These are phyloP conservation scores for Ampelocalamus luodianensis DNA, from an alignment of 176 grass and related monocot species.

Conservation along the genomic window DNA sequence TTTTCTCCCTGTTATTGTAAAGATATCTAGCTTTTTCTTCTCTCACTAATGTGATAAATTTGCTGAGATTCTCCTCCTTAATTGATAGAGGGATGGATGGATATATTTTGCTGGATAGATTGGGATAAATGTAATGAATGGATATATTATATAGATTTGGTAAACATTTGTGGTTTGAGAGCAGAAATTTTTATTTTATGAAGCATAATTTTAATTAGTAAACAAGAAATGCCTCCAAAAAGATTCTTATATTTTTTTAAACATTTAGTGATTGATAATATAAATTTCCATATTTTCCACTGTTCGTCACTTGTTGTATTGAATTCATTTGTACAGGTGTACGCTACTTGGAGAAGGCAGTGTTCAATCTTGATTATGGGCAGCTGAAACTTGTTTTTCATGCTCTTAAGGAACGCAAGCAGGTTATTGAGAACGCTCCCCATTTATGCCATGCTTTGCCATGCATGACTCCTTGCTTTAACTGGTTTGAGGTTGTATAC, in stretches of 20 bases:
- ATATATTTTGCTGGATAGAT: neutral
- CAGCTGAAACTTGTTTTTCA: constrained; percentile 96
- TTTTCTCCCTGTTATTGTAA: too few species aligned
- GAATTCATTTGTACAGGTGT: constrained; percentile 64
- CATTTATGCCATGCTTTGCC: constrained; percentile 90
- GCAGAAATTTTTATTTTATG: neutral
- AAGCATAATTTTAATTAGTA: neutral
- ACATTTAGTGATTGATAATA: constrained; percentile 23
- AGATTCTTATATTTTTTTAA: neutral
- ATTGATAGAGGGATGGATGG: neutral
- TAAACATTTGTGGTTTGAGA: neutral
- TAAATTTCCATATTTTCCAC: neutral
- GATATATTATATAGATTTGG: neutral
- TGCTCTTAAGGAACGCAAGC: constrained; percentile 90
- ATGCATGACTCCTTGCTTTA: constrained; percentile 99
- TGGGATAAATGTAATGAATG: neutral
- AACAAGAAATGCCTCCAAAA: neutral
- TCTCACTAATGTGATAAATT: too few species aligned
- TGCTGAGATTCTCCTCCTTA: neutral
- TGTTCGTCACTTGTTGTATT: constrained; percentile 1
- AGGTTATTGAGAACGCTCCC: constrained; percentile 90
- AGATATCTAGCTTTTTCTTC: too few species aligned
- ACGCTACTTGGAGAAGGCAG: constrained; percentile 95
- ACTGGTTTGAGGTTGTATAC: constrained; percentile 94
- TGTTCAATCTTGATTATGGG: constrained; percentile 92